These are phyloP conservation scores for Leccinum ochraceum DNA, from an alignment of 768 basidiomycete genomes.

Conservation along the genomic window DNA sequence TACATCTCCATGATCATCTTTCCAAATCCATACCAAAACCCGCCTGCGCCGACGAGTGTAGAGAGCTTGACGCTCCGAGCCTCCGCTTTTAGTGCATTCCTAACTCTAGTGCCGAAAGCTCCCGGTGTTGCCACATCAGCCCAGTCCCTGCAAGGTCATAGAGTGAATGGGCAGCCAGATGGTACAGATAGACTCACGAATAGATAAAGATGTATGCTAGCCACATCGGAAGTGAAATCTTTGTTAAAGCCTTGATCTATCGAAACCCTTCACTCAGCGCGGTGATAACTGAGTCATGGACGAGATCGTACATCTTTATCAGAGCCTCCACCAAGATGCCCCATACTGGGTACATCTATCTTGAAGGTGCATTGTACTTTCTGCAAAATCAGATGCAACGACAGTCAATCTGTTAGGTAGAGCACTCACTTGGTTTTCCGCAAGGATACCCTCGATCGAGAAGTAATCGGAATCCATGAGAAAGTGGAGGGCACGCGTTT, in stretches of 20 bases:
- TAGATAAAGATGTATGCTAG: constrained; percentile 83
- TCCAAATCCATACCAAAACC: constrained; percentile 92
- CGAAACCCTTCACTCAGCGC: constrained; percentile 9
- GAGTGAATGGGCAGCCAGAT: constrained; percentile 1
- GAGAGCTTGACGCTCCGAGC: constrained; percentile 82
- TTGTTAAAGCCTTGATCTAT: constrained; percentile 77
- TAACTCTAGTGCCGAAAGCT: constrained; percentile 74
- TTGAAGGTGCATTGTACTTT: constrained; percentile 96
- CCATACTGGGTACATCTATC: constrained; percentile 79
- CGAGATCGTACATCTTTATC: constrained; percentile 70
- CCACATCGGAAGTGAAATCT: constrained; percentile 88
- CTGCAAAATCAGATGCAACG: constrained; percentile 37
- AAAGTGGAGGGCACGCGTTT: background rate
- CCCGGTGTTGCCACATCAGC: constrained; percentile 84
- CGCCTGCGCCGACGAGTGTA: constrained; percentile 81
- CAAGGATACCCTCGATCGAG: constrained; percentile 86
- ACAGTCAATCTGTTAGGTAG: background rate
- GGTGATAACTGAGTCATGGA: background rate
- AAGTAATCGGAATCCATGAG: constrained; percentile 91
- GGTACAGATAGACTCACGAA: constrained; percentile 46
- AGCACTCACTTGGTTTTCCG: constrained; percentile 76
- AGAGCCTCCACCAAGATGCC: constrained; percentile 84
- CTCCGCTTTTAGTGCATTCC: constrained; percentile 88
- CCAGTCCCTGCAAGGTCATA: constrained; percentile 61
- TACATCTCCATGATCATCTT: constrained; percentile 84